phyloP scores from a whole-genome alignment of 139 green algal genomes.

The Nannochloris sp. region DNA sequence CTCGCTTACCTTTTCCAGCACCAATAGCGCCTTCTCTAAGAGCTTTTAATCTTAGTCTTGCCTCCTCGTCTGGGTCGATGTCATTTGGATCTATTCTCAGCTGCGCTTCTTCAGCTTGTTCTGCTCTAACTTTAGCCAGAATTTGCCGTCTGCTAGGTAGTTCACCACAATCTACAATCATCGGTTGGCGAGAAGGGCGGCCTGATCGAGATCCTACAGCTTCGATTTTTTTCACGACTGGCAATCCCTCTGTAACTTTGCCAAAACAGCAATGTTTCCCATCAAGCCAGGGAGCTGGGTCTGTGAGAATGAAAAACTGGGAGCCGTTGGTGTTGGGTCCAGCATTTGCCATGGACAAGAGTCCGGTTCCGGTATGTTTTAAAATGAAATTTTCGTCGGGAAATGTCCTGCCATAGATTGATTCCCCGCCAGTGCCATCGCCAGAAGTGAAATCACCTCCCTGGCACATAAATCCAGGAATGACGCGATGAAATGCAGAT shows the following conservation, averaged over 20 bases:
- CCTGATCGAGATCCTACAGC: constrained; percentile 50
- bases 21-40: constrained; percentile 27
- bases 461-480: constrained; percentile 72
- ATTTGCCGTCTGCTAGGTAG: constrained; percentile 63
- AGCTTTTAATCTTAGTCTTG: constrained; percentile 38
- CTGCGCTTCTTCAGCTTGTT: constrained; percentile 41
- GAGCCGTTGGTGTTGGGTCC: constrained; percentile 49
- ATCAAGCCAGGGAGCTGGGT: constrained; percentile 66
- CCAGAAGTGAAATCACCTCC: constrained; percentile 71
- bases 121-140: constrained; percentile 35
- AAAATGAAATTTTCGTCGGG: constrained; percentile 42
- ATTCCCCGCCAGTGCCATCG: constrained; percentile 74
- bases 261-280: constrained; percentile 95
- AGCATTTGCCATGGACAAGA: constrained; percentile 52
- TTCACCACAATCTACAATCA: constrained; percentile 53
- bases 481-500: constrained; percentile 76
- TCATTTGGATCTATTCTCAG: constrained; percentile 54
- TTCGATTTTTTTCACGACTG: constrained; percentile 67
- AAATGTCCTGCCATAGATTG: constrained; percentile 51
- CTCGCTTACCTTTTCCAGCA: neutral
- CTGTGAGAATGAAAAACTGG: constrained; percentile 60
- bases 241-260: constrained; percentile 74
- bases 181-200: constrained; percentile 29
- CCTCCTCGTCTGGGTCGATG: constrained; percentile 55
- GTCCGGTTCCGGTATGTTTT: constrained; percentile 32